Evolutionary conservation across 2,329 filamentous ascomycete genomes (phyloP).

Genomic region (Chaetomiaceae sp.): DNA sequence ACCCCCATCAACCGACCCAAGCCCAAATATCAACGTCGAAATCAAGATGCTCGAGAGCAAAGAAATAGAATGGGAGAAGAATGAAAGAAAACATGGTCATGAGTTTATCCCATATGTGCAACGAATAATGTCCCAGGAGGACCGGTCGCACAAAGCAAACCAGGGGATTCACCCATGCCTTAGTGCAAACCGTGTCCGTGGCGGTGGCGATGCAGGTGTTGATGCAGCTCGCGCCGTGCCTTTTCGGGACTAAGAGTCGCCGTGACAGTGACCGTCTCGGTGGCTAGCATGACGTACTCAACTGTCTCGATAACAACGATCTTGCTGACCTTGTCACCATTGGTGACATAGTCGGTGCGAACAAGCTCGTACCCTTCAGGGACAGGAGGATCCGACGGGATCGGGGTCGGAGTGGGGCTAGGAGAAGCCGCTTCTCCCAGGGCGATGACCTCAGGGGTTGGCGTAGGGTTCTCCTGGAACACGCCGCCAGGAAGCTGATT

Average conservation of each 20-base stretch:
- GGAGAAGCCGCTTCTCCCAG: conserved; percentile 15
- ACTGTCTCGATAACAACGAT: conserved; percentile 54
- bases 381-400: conserved; percentile 29
- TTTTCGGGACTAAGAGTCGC: conserved; percentile 28
- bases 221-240: conserved; percentile 32
- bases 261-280: conserved; percentile 39
- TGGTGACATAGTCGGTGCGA: conserved; percentile 52
- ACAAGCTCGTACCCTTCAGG: conserved; percentile 38
- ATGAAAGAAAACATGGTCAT: conserved; percentile 14
- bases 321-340: conserved; percentile 48
- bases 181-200: conserved; percentile 26
- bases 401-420: conserved; percentile 26
- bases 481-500: conserved; percentile 39
- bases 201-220: conserved; percentile 36
- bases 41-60: conserved; percentile 12
- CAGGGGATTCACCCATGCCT: background rate
- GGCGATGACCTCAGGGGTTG: conserved; percentile 15
- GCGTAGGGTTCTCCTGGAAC: conserved; percentile 31
- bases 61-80: conserved; percentile 8
- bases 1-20: background rate
- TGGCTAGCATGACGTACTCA: conserved; percentile 48
- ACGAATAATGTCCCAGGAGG: conserved; percentile 6
- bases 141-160: conserved; percentile 5
- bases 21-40: conserved; percentile 15
- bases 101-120: conserved; percentile 16